Conservation (phyloP, 176 grass and related monocot genomes). For the Dendrocalamus sinicus region DNA sequence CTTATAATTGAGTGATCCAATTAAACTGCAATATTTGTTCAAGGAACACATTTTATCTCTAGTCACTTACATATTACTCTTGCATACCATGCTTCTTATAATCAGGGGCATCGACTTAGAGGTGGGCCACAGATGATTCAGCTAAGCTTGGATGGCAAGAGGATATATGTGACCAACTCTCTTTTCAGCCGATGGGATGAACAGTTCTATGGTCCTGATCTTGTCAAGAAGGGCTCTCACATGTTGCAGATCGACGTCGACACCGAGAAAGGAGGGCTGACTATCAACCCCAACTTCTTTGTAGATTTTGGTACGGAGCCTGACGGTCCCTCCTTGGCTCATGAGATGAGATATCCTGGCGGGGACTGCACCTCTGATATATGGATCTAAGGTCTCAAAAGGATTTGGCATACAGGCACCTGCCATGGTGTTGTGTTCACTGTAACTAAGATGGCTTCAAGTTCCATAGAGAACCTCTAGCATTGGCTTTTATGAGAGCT, state of each 20-base stretch:
- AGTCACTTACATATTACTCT: not conserved
- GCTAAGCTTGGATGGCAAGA: conserved; percentile 85
- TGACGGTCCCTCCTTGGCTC: conserved; percentile 78
- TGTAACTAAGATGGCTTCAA: conserved; percentile 44
- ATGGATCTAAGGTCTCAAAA: conserved; percentile 65
- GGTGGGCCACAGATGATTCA: conserved; percentile 98
- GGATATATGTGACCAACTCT: conserved; percentile 88
- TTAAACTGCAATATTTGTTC: not conserved
- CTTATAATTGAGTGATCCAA: not conserved
- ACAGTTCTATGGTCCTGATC: conserved; percentile 75
- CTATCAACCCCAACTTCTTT: conserved; percentile 84
- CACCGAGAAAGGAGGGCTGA: conserved; percentile 69
- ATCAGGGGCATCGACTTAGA: conserved; percentile 78
- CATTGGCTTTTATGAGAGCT: too few species aligned
- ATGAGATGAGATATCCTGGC: conserved; percentile 98
- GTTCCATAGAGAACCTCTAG: not conserved
- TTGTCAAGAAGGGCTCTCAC: conserved; percentile 87
- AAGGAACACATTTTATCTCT: not conserved
- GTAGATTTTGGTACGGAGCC: conserved; percentile 82
- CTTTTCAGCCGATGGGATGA: conserved; percentile 91
- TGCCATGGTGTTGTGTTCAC: conserved; percentile 12
- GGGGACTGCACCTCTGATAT: conserved; percentile 98
- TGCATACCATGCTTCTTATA: not conserved
- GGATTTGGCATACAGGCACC: not conserved
- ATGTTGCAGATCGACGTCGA: conserved; percentile 90